These are phyloP conservation scores for Periglandula ipomoeae DNA, from an alignment of 2,329 filamentous ascomycete genomes.

Conservation along the genomic window DNA sequence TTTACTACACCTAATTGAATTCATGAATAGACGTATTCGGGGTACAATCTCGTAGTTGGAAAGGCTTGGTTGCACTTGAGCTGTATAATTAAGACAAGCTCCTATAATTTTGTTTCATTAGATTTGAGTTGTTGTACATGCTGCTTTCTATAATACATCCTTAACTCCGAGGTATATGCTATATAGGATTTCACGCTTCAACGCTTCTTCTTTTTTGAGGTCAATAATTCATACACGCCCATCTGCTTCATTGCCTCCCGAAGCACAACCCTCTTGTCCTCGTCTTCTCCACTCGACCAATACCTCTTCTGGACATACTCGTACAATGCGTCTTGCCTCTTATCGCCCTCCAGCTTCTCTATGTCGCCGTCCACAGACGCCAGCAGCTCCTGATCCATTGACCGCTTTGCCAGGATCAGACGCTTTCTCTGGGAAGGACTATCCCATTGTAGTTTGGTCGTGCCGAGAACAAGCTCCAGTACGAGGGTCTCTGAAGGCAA, in stretches of 20 bases:
- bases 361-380: constrained; percentile 20
- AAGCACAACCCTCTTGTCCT: constrained; percentile 18
- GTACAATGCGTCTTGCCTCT: constrained; percentile 30
- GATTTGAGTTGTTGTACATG: too few species aligned
- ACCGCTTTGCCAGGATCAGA: constrained; percentile 32
- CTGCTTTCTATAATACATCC: background rate
- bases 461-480: constrained; percentile 37
- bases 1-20: background rate
- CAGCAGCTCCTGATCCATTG: constrained; percentile 30
- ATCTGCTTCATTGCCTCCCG: constrained; percentile 28
- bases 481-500: constrained; percentile 35
- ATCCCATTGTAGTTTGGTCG: constrained; percentile 34
- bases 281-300: constrained; percentile 20
- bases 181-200: background rate
- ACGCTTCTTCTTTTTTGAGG: constrained; percentile 6
- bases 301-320: constrained; percentile 32
- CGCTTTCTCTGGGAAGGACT: constrained; percentile 29
- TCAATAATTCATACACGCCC: constrained; percentile 30
- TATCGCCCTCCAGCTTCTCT: constrained; percentile 25
- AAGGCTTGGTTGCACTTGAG: background rate
- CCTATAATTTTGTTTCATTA: too few species aligned
- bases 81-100: too few species aligned
- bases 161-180: background rate
- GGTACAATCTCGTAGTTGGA: background rate
- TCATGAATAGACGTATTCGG: background rate